phyloP scores from a whole-genome alignment of 345 rosid species.

The Salix koriyanagi region DNA sequence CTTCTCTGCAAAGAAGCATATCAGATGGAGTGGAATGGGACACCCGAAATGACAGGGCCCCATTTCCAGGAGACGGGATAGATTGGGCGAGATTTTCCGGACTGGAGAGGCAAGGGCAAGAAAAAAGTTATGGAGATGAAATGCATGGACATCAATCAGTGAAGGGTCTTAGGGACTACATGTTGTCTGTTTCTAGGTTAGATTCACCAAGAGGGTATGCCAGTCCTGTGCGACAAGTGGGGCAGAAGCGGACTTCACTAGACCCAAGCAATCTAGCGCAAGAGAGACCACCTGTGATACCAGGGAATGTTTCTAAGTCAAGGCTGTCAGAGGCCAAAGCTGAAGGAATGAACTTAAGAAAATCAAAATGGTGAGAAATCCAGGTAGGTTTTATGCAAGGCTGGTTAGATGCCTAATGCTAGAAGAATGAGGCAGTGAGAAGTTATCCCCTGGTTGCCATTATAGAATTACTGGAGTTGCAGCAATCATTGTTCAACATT shows the following conservation, averaged over 20 bases:
- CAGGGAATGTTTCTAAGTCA: conserved; percentile 49
- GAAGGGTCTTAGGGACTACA: conserved; percentile 63
- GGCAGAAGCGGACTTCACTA: conserved; percentile 20
- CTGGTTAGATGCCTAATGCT: background rate
- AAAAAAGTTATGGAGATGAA: conserved; percentile 53
- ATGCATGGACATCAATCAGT: conserved; percentile 55
- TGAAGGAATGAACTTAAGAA: conserved; percentile 50
- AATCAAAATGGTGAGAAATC: conserved; percentile 49
- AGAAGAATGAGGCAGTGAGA: conserved; percentile 6
- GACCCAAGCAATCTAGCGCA: conserved; percentile 29
- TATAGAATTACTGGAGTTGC: conserved; percentile 19
- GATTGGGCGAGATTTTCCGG: conserved; percentile 58
- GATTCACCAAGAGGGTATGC: conserved; percentile 46
- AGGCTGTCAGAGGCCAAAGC: conserved; percentile 54
- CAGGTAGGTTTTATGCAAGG: background rate
- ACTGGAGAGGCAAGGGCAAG: conserved; percentile 37
- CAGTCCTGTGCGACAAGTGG: conserved; percentile 44
- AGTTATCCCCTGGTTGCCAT: conserved; percentile 12
- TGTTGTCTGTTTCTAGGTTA: conserved; percentile 43
- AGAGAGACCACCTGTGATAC: conserved; percentile 57
- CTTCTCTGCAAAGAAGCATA: conserved; percentile 68
- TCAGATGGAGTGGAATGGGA: conserved; percentile 84
- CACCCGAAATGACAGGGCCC: conserved; percentile 48
- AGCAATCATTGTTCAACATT: conserved; percentile 23
- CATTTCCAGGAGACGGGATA: conserved; percentile 40